Evolutionary conservation across 2,329 filamentous ascomycete genomes (phyloP).

Genomic region (Coniochaeta ligniaria): DNA sequence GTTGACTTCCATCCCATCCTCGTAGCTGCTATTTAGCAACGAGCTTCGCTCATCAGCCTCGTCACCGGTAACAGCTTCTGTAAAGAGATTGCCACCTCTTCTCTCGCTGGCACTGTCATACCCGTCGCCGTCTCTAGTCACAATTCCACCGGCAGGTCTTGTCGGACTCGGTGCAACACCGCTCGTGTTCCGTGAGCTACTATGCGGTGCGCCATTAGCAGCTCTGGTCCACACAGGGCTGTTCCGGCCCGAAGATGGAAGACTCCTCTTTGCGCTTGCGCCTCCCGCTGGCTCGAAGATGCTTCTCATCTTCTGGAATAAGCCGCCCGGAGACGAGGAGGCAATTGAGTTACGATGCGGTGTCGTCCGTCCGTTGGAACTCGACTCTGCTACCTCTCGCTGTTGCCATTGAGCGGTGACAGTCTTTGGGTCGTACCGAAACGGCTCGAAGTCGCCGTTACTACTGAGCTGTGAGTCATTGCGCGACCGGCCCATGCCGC

Average conservation of each 20-base stretch:
- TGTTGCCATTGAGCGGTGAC: constrained; percentile 3
- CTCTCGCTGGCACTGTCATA: background rate
- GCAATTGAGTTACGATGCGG: constrained; percentile 1
- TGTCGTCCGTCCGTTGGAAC: background rate
- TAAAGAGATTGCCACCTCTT: background rate
- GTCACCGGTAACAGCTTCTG: constrained; percentile 7
- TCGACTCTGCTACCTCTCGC: constrained; percentile 1
- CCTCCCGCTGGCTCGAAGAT: constrained; percentile 26
- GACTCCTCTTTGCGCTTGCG: background rate
- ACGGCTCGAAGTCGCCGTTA: background rate
- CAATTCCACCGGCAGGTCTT: background rate
- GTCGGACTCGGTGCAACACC: constrained; percentile 9
- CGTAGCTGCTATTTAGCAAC: constrained; percentile 12
- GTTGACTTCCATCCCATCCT: constrained; percentile 8
- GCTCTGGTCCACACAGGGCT: constrained; percentile 16
- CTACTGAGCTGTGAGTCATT: constrained; percentile 15
- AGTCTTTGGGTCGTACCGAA: background rate
- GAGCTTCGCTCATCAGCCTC: constrained; percentile 20
- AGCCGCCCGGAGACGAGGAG: constrained; percentile 14
- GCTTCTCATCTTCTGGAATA: constrained; percentile 32
- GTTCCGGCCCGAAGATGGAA: constrained; percentile 1
- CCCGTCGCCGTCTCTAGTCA: background rate
- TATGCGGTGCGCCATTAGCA: constrained; percentile 15
- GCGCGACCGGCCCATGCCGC: constrained; percentile 10
- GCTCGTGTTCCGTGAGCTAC: background rate